Evolutionary conservation across 1,284 basidiomycete species (phyloP), one percentile per base, ranked within the genome.

Genomic region (Golubevia sp.): DNA sequence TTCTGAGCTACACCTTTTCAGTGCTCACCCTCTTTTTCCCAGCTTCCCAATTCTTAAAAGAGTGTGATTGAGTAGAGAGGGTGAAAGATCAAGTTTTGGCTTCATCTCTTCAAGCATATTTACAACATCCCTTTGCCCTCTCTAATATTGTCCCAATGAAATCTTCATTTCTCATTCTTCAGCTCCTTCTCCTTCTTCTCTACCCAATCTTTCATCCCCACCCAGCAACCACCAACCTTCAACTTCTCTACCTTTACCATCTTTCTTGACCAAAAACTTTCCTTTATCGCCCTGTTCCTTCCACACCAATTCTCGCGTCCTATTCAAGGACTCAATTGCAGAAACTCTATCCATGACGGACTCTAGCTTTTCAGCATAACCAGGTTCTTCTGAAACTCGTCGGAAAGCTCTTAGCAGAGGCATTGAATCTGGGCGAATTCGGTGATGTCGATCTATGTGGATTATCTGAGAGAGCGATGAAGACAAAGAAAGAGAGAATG

Each of bases 331-430:
- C 63, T 77, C 76, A 60, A 77, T 76, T 6, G 74, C 76, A 52
- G 74, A 67, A 21, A 78, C 76, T 26, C 76, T 66, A 59, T 78
- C 74, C 76, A 78, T 75, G 59, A 79, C 77, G 21, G 67, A 61
- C 56, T 79, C 77, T 23, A 79, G 68, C 52, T 62, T 66, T 26
- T 76, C 72, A 7, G 57, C 68, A 59, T 73, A 79, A 6, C 70
- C 77, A 20, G 70, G 64, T 1, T 71, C 65, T 52, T 77, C 71
- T 44, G 71, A 66, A 1, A 77, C 70, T 13, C 65, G 57, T 2
- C 71, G 59, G 63, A 79, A 76, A 3, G 75, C 77, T 1, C 76
- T 66, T 2, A 79, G 66, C 13, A 79, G 67, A 8, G 75, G 73
- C 77, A 77, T 76, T 27, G 69, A 73, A 51, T 79, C 74, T 24